Evolutionary conservation across 164 flowering plant genomes (phyloP), one percentile per base, ranked within the genome.

Genomic region (Nelumbo lutea): DNA sequence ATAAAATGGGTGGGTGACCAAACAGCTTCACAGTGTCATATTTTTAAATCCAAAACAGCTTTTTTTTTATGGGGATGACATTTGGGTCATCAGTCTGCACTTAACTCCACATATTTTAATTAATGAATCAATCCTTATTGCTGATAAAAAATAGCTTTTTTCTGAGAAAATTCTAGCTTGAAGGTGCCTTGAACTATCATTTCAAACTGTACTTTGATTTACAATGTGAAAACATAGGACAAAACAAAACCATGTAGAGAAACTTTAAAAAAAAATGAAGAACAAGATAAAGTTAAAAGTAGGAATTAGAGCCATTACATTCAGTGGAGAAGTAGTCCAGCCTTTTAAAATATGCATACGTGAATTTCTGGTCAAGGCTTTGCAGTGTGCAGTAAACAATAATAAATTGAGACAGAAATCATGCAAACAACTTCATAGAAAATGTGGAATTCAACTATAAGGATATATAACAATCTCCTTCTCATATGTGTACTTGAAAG

Each of bases 391-490:
- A 52, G 8, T 53, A 72, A 42, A n/a, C 45, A 38, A 59, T 9
- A 70, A 73, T 2, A 72, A 27, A 10, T 39, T 42, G 15, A 58
- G 55, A 42, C 62, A 47, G 6, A 67, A 70, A 59, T 41, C 3
- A 53, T 52, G n/a, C 42, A 72, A 67, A 42, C 53, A 62, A 6
- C 13, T 64, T 55, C 47, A 68, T 45, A 8, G 61, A 1, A 74
- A 70, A 27, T 8, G 38, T 42, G 59, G 9, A 70, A 42, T 55
- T 67, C 53, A 51, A 65, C 39, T 3, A 57, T 6, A 82, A 95
- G 99, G 99, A 95, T 95, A 95, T 95, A 95, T 92, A 68, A 95
- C 99, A 77, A 95, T 95, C 89, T 95, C 98, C 85, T 95, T 95
- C 83, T 95, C 99, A 61, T 92, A 95, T 14, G 99, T 89, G 81